Evolutionary conservation across 2,329 filamentous ascomycete species (phyloP), one percentile per base, ranked within the genome.

Genomic region (Huntiella moniliformis): DNA sequence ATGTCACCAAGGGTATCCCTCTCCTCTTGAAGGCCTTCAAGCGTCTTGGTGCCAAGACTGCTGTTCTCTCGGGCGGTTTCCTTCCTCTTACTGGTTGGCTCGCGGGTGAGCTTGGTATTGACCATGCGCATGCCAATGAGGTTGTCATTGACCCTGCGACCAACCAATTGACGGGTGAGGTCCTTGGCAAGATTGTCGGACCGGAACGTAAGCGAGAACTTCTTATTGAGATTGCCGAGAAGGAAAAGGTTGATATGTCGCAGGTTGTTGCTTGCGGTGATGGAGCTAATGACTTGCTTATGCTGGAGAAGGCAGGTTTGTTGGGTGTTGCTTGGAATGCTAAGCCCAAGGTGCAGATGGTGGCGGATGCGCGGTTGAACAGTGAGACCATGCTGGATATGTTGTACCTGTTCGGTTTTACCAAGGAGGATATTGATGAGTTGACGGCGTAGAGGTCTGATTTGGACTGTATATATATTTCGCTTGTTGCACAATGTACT

Each of bases 21-120:
- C 74, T 83, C 52, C 67, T 96, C 13, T 70, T 93, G 51, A 71
- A 63, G 50, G 80, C 78, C 0, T 65, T 98, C 44, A 86, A 82
- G 61, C 68, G 71, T 16, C 64, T 93, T 4, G 88, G 88, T 5
- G 80, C 82, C 61, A 88, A 83, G 63, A 85, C 86, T 1, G 91
- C 87, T 0, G 88, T 98, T 4, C 64, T 95, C 31, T 93, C 85
- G 32, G 91, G 91, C 38, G 91, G 91, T 0, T 98, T 98, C 62
- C 75, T 83, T 52, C 87, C 88, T 0, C 65, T 96, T 52, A 92
- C 91, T 0, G 71, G 76, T 48, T 96, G 87, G 84, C 72, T 96
- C 33, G 86, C 83, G 12, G 67, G 67, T 36, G 70, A 84, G 56
- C 66, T 98, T 18, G 84, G 84, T 11, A 74, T 98, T 47, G 83